Evolutionary conservation across 1,284 basidiomycete species (phyloP).

Genomic region (Cyathus olla): DNA sequence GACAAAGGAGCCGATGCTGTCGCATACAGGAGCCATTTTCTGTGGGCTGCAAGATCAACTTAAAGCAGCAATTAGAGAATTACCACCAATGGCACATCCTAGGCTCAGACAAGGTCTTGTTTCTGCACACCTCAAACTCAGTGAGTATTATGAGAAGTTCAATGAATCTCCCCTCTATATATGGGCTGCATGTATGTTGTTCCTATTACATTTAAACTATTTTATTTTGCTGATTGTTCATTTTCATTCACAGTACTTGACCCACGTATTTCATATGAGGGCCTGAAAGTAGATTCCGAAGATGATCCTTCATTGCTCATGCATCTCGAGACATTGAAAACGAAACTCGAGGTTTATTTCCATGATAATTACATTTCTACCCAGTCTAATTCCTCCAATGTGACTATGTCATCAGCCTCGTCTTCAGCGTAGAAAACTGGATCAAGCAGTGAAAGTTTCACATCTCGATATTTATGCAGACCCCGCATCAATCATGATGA

Average conservation of each 20-base stretch:
- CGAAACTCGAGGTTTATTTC: background rate
- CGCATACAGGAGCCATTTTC: slow-evolving; percentile 25
- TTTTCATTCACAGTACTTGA: slow-evolving; percentile 23
- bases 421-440: no score
- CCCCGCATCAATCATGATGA: no score
- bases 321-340: slow-evolving; percentile 3
- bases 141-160: slow-evolving; percentile 16
- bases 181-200: slow-evolving; percentile 5
- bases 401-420: no score
- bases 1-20: slow-evolving; percentile 29
- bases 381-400: no score
- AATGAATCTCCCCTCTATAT: slow-evolving; percentile 15
- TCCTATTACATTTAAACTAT: no score
- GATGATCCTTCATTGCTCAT: slow-evolving; percentile 6
- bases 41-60: slow-evolving; percentile 30
- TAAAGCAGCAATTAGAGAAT: background rate
- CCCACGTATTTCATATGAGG: slow-evolving; percentile 19
- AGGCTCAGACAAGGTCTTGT: slow-evolving; percentile 3
- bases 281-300: slow-evolving; percentile 10
- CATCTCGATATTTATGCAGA: no score
- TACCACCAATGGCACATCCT: background rate
- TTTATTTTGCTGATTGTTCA: no score
- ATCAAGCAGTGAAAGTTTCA: no score
- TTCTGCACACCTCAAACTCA: slow-evolving; percentile 10
- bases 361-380: background rate